These are phyloP conservation scores for Talaromyces adpressus DNA, from an alignment of 495 filamentous ascomycete species.

Conservation along the genomic window DNA sequence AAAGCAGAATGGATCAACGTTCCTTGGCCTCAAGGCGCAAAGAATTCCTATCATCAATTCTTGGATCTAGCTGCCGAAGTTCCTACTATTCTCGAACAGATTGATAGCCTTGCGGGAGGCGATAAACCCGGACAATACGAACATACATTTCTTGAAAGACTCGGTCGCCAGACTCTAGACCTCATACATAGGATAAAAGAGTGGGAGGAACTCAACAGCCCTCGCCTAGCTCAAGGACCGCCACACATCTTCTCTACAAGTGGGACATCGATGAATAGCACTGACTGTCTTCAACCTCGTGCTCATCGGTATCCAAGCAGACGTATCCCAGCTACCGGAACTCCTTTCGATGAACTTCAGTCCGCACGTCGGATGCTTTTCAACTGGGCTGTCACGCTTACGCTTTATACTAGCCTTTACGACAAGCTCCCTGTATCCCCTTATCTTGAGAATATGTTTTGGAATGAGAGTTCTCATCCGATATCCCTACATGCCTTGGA, in stretches of 20 bases:
- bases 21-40: not conserved
- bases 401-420: not conserved
- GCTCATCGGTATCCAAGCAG: constrained; percentile 1
- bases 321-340: not conserved
- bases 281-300: not conserved
- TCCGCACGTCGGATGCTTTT: not conserved
- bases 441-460: not conserved
- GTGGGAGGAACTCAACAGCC: not conserved
- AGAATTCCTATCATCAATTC: not conserved
- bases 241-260: not conserved
- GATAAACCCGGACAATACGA: not conserved
- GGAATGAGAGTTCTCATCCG: not conserved
- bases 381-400: not conserved
- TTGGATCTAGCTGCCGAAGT: not conserved
- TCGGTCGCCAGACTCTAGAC: not conserved
- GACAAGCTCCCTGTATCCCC: not conserved
- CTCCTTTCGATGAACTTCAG: not conserved
- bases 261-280: not conserved
- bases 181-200: not conserved
- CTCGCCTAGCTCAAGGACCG: not conserved
- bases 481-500: not conserved
- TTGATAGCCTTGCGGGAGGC: not conserved
- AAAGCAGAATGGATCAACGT: not conserved
- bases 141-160: not conserved
- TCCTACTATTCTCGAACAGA: not conserved